These are phyloP conservation scores for Globisporangium rhizosaccharum DNA, from an alignment of 352 stramenopile species.

Conservation along the genomic window DNA sequence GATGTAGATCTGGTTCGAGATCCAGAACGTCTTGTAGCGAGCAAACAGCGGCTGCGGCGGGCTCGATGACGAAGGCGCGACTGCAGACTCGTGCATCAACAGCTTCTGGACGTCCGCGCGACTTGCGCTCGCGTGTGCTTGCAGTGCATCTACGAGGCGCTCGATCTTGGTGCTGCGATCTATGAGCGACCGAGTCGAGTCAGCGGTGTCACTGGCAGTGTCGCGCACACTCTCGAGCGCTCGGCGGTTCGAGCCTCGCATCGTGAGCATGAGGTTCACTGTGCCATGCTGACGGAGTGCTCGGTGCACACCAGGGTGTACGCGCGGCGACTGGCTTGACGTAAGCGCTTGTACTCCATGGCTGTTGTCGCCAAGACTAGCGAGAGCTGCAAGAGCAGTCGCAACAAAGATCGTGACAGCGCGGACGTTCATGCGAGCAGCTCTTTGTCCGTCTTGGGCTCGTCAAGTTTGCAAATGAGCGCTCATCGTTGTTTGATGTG, in stretches of 20 bases:
- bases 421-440: too few species aligned
- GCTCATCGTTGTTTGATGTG: too few species aligned
- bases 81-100: conserved; percentile 7
- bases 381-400: too few species aligned
- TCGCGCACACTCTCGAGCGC: conserved; percentile 14
- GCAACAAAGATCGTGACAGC: too few species aligned
- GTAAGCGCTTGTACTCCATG: not conserved
- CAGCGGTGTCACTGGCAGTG: not conserved
- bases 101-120: conserved; percentile 9
- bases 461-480: too few species aligned
- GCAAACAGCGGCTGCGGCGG: conserved; percentile 10
- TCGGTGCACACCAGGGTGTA: conserved; percentile 18
- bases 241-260: conserved; percentile 12
- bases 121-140: conserved; percentile 4
- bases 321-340: not conserved
- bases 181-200: not conserved
- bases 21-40: conserved; percentile 22
- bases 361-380: too few species aligned
- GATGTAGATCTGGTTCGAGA: conserved; percentile 23
- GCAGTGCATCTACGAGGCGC: conserved; percentile 12
- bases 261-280: conserved; percentile 20
- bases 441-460: too few species aligned
- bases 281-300: conserved; percentile 12
- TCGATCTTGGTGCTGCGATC: conserved; percentile 17
- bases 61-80: too few species aligned